Evolutionary conservation across 2,329 filamentous ascomycete species (phyloP), one percentile per base, ranked within the genome.

Genomic region (Parascedosporium putredinis): DNA sequence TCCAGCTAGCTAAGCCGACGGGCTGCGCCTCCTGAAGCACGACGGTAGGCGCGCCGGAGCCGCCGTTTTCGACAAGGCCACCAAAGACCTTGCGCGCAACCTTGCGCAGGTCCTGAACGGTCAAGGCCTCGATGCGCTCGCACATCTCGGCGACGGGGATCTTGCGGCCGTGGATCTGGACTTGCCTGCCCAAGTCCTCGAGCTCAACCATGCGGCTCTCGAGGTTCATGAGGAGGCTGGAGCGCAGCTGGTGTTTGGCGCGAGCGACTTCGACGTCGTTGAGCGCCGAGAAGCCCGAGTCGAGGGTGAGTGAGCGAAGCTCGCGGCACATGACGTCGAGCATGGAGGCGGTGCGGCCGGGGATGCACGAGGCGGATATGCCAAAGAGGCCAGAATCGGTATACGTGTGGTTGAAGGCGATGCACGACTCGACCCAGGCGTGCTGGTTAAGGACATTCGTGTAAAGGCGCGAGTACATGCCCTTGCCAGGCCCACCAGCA

Each of bases 381-480:
- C 93, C 93, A 61, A 98, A 98, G 38, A 98, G 79, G 3, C 93
- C 93, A 5, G 85, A 90, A 67, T 98, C 93, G 0, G 88, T 93
- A 75, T 98, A 98, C 44, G 86, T 88, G 74, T 97, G 90, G 74
- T 97, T 97, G 74, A 97, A 97, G 25, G 91, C 86, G 47, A 95
- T 77, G 69, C 93, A 97, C 53, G 83, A 90, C 70, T 98, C 93
- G 23, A 98, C 88, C 91, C 91, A 98, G 58, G 86, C 88, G 69
- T 95, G 84, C 69, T 97, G 90, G 72, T 98, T 98, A 47, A 98
- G 79, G 0, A 97, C 91, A 64, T 96, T 95, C 55, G 90, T 97
- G 74, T 96, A 98, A 7, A 98, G 79, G 10, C 93, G 85, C 33
- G 88, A 95, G 74, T 97, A 97, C 93, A 98, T 98, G 65, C 93